Evolutionary conservation across 257 asterid genomes (phyloP).

Genomic region (Ligustrum vulgare): DNA sequence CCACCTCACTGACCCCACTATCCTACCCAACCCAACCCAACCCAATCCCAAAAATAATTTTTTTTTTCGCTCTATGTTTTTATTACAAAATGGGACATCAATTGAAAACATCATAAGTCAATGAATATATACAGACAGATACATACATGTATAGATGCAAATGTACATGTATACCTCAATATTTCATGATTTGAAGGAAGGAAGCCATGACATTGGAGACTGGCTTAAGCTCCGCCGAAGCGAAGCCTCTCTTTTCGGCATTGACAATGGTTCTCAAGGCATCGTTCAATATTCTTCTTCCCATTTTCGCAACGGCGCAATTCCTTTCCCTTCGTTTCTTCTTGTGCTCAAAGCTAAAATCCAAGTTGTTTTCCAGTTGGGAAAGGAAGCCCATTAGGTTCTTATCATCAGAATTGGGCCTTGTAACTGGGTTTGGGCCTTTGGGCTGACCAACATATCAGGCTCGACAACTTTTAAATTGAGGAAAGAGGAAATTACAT

Average conservation of each 20-base stretch:
- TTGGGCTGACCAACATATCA: background rate
- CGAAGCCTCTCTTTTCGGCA: slow-evolving; percentile 90
- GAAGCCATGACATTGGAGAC: slow-evolving; percentile 76
- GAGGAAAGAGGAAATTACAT: too few species aligned
- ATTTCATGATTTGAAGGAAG: slow-evolving; percentile 91
- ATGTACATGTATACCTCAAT: slow-evolving; percentile 53
- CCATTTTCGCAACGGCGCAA: slow-evolving; percentile 56
- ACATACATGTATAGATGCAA: background rate
- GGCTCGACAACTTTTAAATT: too few species aligned
- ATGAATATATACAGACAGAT: background rate
- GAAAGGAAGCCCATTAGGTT: background rate
- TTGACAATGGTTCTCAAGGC: slow-evolving; percentile 84
- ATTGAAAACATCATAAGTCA: background rate
- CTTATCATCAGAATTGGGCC: slow-evolving; percentile 11
- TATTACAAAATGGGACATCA: too few species aligned
- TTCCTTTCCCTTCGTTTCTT: too few species aligned
- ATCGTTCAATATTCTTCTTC: slow-evolving; percentile 83
- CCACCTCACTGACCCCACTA: too few species aligned
- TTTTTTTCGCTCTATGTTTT: too few species aligned
- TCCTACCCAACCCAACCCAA: too few species aligned
- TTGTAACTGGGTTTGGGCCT: slow-evolving; percentile 13
- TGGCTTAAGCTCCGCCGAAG: slow-evolving; percentile 78
- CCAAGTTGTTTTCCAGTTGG: too few species aligned
- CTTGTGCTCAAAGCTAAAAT: too few species aligned
- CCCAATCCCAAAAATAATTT: too few species aligned